phyloP scores from a whole-genome alignment of 179 eudicot species.

The Silene noctiflora region DNA sequence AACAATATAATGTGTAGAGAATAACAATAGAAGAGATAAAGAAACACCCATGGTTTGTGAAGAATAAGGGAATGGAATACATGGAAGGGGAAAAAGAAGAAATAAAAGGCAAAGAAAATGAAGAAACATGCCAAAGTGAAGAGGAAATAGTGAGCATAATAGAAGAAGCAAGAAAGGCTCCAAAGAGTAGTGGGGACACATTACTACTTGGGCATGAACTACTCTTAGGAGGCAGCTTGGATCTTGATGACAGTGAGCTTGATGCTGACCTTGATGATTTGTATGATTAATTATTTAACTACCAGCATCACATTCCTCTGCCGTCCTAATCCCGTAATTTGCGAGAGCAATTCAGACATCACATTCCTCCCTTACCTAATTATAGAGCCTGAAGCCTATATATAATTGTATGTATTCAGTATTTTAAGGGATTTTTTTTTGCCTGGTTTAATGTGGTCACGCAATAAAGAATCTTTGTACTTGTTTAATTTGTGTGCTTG shows the following conservation, averaged over 20 bases:
- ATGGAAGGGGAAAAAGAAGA: slow-evolving; percentile 21
- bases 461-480: not conserved
- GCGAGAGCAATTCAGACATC: no score
- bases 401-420: not conserved
- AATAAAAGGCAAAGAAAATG: not conserved
- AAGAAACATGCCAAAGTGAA: slow-evolving; percentile 24
- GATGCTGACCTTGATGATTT: slow-evolving; percentile 39
- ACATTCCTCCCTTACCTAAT: not conserved
- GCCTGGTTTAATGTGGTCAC: not conserved
- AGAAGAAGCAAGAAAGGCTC: slow-evolving; percentile 31
- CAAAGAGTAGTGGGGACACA: not conserved
- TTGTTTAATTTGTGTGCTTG: not conserved
- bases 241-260: slow-evolving; percentile 38
- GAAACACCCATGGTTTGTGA: slow-evolving; percentile 41
- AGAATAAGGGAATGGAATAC: slow-evolving; percentile 30
- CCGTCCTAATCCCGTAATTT: not conserved
- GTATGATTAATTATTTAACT: slow-evolving; percentile 1
- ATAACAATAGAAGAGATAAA: slow-evolving; percentile 42
- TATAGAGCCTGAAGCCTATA: not conserved
- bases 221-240: slow-evolving; percentile 33
- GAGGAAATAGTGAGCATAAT: slow-evolving; percentile 38
- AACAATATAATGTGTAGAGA: slow-evolving; percentile 23
- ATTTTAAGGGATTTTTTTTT: not conserved
- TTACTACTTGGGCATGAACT: slow-evolving; percentile 13
- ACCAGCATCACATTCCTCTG: not conserved